A percentile compares a stretch with the other conserved stretches of the same genome.
phyloP scores from a whole-genome alignment of 163 green algal genomes.

The Trebouxiophyceae sp. region DNA sequence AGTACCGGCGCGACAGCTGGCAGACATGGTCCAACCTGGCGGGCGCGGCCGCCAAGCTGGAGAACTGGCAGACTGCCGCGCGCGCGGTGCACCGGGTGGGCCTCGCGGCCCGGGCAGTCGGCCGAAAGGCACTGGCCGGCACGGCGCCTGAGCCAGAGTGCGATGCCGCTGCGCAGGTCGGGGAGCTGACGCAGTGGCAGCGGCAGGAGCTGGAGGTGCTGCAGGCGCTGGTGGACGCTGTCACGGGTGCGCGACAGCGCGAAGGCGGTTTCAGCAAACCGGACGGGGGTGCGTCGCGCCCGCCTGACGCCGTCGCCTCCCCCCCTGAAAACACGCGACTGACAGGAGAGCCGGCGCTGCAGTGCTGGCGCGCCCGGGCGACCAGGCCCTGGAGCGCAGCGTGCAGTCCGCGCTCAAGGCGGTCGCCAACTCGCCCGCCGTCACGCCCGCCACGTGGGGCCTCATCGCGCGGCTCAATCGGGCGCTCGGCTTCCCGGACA shows the following conservation, averaged over 20 bases:
- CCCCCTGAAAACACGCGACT: too few species aligned
- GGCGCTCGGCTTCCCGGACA: neutral
- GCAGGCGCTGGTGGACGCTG: slow-evolving; percentile 18
- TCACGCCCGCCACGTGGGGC: slow-evolving; percentile 30
- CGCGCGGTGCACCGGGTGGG: slow-evolving; percentile 40
- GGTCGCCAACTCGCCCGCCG: slow-evolving; percentile 22
- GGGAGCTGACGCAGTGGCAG: slow-evolving; percentile 44
- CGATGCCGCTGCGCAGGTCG: slow-evolving; percentile 45
- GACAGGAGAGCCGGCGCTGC: too few species aligned
- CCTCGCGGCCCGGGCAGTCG: neutral
- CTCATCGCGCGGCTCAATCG: slow-evolving; percentile 1
- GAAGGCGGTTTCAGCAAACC: too few species aligned
- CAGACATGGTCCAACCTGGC: slow-evolving; percentile 91
- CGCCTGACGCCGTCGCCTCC: too few species aligned
- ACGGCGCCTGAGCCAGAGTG: too few species aligned
- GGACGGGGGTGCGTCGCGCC: too few species aligned
- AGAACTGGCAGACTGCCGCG: slow-evolving; percentile 28
- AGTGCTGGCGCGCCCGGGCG: too few species aligned
- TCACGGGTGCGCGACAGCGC: too few species aligned
- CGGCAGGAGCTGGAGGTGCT: slow-evolving; percentile 33
- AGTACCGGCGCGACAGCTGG: slow-evolving; percentile 73
- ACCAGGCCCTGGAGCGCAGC: neutral
- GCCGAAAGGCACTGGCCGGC: too few species aligned
- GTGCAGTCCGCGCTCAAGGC: slow-evolving; percentile 8
- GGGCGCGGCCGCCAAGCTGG: slow-evolving; percentile 35